A percentile compares a stretch with the other conserved stretches of the same genome.
These are phyloP conservation scores for Onygenales sp. DNA, from an alignment of 2,329 filamentous ascomycete species.

Conservation along the genomic window DNA sequence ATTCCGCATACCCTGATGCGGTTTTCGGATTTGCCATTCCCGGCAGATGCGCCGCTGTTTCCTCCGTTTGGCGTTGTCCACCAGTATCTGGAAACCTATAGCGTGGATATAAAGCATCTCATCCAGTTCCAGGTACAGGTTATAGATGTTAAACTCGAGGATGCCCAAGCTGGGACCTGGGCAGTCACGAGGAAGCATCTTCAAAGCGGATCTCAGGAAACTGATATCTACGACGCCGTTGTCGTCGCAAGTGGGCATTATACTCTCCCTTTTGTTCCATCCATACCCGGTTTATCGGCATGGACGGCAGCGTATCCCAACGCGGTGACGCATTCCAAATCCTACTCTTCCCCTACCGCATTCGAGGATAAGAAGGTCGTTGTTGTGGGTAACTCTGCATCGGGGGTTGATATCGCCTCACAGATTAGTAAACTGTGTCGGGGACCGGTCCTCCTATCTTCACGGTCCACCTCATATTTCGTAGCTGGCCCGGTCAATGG, in stretches of 20 bases:
- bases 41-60: constrained; percentile 57
- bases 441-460: constrained; percentile 55
- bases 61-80: constrained; percentile 63
- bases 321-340: constrained; percentile 65
- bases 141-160: constrained; percentile 42
- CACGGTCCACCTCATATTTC: constrained; percentile 43
- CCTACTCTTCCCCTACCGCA: constrained; percentile 57
- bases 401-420: constrained; percentile 69
- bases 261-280: constrained; percentile 57
- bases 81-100: constrained; percentile 64
- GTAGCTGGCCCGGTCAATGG: constrained; percentile 30
- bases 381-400: constrained; percentile 75
- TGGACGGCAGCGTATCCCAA: constrained; percentile 54
- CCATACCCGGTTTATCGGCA: constrained; percentile 47
- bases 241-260: constrained; percentile 71
- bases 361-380: constrained; percentile 66
- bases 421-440: constrained; percentile 59
- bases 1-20: constrained; percentile 74
- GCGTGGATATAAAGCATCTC: constrained; percentile 54
- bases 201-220: constrained; percentile 29
- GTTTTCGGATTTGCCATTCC: constrained; percentile 63
- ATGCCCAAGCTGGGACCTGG: constrained; percentile 45
- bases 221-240: constrained; percentile 59
- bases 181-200: constrained; percentile 47
- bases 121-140: constrained; percentile 66